Base-by-base conservation (phyloP, 768 basidiomycete species). In the Xerocomellus chrysenteron region DNA sequence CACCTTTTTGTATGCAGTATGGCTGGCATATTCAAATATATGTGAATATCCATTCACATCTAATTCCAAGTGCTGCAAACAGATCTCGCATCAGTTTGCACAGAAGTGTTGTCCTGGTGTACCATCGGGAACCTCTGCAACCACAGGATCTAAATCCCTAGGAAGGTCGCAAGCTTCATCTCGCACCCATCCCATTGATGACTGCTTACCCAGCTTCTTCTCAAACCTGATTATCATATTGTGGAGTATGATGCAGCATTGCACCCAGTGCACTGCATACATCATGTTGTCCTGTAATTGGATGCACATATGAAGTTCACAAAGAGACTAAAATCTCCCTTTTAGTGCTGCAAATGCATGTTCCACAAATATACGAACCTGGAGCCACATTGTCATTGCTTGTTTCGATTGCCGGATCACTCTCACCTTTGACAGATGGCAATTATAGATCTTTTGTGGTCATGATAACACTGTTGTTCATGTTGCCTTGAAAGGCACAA, bases 211-310 rank as follows among this genome's bases (percentile, higher is more conserved):
- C 1, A 51, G 2, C 24, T 2, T 7, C n/a, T 63, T 56, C n/a
- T 63, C 35, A 19, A 63, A 62, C 0, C 11, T 0, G 8, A 61
- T 40, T 0, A 63, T 28, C 56, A 61, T 63, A 4, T 63, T 63
- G 4, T 63, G 51, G 0, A 61, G 17, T 1, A 58, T 58, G 0
- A 63, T 35, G n/a, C 47, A 61, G 41, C 51, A 61, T 6, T 55
- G 36, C 0, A 57, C 17, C 56, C 56, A 61, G 36, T 58, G 40
- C 1, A 58, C 9, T 1, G 26, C 19, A 33, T 28, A 42, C 2
- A 4, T 35, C 3, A 26, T 4, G 2, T 63, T n/a, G 0, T 50
- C 26, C 1, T 19, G 24, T 7, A 37, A 41, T 0, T 5, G 4
- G 11, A 64, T 57, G 0, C 1, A 5, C 1, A 57, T 3, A 12